These are phyloP conservation scores for Ceriops decandra DNA, from an alignment of 345 rosid species.

Conservation along the genomic window DNA sequence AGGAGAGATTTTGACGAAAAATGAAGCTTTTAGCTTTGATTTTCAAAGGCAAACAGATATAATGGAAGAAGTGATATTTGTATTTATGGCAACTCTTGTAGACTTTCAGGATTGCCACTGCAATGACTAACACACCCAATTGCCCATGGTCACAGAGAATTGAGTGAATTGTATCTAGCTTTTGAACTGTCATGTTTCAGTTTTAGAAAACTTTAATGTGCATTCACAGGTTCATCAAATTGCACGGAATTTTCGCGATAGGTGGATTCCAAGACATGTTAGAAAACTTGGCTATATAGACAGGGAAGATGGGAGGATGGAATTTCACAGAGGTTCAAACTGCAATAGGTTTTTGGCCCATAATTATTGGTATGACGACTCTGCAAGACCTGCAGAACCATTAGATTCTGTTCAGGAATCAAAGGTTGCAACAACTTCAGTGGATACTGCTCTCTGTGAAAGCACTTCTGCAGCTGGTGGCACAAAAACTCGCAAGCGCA, in stretches of 20 bases:
- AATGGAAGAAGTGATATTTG: neutral
- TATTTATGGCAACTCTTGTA: neutral
- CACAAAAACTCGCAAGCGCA: constrained; percentile 66
- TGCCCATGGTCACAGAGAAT: no score
- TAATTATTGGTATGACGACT: constrained; percentile 45
- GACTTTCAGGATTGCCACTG: neutral
- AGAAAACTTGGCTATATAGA: constrained; percentile 54
- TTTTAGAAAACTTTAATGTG: constrained; percentile 9
- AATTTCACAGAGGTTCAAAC: constrained; percentile 38
- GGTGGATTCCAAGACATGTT: constrained; percentile 69
- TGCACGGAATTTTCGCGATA: constrained; percentile 85
- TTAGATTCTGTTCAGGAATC: constrained; percentile 34
- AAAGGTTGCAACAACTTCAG: constrained; percentile 29
- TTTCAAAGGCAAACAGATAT: neutral
- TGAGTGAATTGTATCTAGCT: neutral
- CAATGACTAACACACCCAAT: neutral
- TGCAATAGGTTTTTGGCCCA: constrained; percentile 45
- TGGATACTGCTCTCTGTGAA: constrained; percentile 41
- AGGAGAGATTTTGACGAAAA: neutral
- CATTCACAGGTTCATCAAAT: constrained; percentile 83
- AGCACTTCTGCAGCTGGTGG: constrained; percentile 34
- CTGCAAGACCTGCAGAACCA: constrained; percentile 51
- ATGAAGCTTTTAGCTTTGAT: neutral
- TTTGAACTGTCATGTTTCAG: neutral
- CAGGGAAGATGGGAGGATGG: constrained; percentile 57